Percentiles rank a stretch among this genome's conserved stretches.
These are phyloP conservation scores for Aaosphaeria pasadenensis DNA, from an alignment of 2,329 filamentous ascomycete genomes.

Conservation along the genomic window DNA sequence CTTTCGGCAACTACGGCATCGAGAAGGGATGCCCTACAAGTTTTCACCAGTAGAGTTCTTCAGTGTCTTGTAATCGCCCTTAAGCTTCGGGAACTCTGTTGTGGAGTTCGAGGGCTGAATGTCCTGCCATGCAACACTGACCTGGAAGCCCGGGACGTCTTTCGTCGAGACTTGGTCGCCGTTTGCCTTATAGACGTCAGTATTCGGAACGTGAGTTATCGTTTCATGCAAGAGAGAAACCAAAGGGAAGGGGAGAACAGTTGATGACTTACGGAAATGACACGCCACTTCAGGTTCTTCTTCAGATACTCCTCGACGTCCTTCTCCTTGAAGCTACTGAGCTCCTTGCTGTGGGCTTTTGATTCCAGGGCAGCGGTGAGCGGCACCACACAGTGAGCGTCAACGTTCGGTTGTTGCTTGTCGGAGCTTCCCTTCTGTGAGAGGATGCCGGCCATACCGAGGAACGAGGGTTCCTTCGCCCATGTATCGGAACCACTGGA, in stretches of 20 bases:
- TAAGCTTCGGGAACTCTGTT: constrained; percentile 36
- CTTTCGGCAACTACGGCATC: no score
- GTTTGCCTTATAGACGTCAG: constrained; percentile 28
- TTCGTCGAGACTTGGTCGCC: constrained; percentile 29
- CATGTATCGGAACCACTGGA: constrained; percentile 44
- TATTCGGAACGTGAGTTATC: neutral
- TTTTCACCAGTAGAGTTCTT: neutral
- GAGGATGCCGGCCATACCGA: constrained; percentile 59
- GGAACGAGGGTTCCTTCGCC: constrained; percentile 53
- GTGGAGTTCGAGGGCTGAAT: constrained; percentile 34
- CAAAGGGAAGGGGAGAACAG: neutral
- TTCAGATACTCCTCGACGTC: constrained; percentile 18
- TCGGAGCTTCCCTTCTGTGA: constrained; percentile 17
- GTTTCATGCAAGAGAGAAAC: neutral
- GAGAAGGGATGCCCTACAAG: no score
- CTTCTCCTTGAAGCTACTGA: constrained; percentile 24
- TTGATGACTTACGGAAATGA: constrained; percentile 14
- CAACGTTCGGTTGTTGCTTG: constrained; percentile 3
- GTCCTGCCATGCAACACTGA: constrained; percentile 39
- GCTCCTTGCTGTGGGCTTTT: constrained; percentile 26
- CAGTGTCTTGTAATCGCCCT: constrained; percentile 27
- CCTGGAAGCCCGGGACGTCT: constrained; percentile 34
- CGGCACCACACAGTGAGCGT: constrained; percentile 41
- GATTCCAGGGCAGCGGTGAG: constrained; percentile 43
- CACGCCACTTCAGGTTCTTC: constrained; percentile 20